These are phyloP conservation scores for Exserohilum turcica DNA, from an alignment of 2,329 filamentous ascomycete species.

Conservation along the genomic window DNA sequence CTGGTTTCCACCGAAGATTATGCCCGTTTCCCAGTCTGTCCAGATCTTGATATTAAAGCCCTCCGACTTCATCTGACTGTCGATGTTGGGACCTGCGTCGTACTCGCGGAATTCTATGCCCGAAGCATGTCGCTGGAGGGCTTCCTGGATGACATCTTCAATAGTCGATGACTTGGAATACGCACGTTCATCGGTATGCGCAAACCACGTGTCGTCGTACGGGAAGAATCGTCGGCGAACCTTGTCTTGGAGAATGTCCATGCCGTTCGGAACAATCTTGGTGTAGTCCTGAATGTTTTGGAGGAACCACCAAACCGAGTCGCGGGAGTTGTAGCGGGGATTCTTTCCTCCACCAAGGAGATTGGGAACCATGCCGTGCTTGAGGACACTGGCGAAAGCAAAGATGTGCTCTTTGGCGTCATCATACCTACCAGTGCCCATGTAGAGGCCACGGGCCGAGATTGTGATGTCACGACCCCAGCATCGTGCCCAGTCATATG, in stretches of 20 bases:
- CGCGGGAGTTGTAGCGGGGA: constrained; percentile 92
- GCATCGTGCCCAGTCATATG: constrained; percentile 90
- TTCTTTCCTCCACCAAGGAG: constrained; percentile 82
- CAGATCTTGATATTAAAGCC: constrained; percentile 92
- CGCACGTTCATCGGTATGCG: constrained; percentile 76
- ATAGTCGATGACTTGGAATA: constrained; percentile 85
- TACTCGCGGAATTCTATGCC: constrained; percentile 93
- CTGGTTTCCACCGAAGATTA: constrained; percentile 94
- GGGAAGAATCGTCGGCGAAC: constrained; percentile 87
- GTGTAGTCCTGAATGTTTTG: constrained; percentile 95
- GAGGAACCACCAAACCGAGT: constrained; percentile 97
- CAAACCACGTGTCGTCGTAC: constrained; percentile 95
- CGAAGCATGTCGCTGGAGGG: constrained; percentile 85
- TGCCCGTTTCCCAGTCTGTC: constrained; percentile 87
- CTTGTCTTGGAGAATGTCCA: constrained; percentile 73
- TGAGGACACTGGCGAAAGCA: constrained; percentile 93
- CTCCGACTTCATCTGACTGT: constrained; percentile 89
- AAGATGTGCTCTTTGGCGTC: constrained; percentile 94
- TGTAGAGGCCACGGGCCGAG: constrained; percentile 85
- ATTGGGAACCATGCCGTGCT: constrained; percentile 98
- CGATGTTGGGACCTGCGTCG: constrained; percentile 85
- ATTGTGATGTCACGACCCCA: constrained; percentile 99
- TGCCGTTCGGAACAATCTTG: constrained; percentile 77
- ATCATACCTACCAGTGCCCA: constrained; percentile 84
- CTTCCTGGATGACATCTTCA: constrained; percentile 89